Percentiles rank a stretch among this genome's conserved stretches.
Conservation (phyloP, 371 early-diverging fungal genomes). For the Vairimorpha necatrix region DNA sequence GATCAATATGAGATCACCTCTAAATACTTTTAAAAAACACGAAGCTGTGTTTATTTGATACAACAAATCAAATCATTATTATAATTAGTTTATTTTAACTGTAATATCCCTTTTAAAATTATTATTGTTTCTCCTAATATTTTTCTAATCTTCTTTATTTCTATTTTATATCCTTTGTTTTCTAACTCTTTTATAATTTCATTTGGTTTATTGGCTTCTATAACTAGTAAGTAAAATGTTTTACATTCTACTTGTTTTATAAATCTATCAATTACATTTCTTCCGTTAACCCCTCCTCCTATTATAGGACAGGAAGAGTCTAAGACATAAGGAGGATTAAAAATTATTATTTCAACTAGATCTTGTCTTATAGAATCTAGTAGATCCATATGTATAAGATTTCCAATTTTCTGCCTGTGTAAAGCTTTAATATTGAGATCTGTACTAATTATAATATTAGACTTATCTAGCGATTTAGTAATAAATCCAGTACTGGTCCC, state of each 20-base stretch:
- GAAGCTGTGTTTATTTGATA: too few species aligned
- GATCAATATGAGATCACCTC: too few species aligned
- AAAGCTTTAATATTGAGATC: slow-evolving; percentile 57
- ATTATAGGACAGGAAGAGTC: slow-evolving; percentile 55
- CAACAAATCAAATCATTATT: too few species aligned
- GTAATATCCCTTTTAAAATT: slow-evolving; percentile 45
- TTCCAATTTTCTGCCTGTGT: slow-evolving; percentile 10
- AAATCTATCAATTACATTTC: slow-evolving; percentile 77
- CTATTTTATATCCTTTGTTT: slow-evolving; percentile 36
- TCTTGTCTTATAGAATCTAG: slow-evolving; percentile 37
- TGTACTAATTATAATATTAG: slow-evolving; percentile 38
- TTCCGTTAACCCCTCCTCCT: slow-evolving; percentile 81
- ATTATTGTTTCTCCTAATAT: slow-evolving; percentile 52
- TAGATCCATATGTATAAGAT: slow-evolving; percentile 42
- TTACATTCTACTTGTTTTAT: slow-evolving; percentile 71
- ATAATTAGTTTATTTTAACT: too few species aligned
- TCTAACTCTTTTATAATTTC: slow-evolving; percentile 70
- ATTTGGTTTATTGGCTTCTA: slow-evolving; percentile 77
- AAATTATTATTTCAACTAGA: slow-evolving; percentile 73
- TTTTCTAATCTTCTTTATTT: slow-evolving; percentile 42
- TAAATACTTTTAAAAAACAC: too few species aligned
- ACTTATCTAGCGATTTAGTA: slow-evolving; percentile 14
- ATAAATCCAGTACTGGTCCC: slow-evolving; percentile 48
- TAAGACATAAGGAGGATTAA: slow-evolving; percentile 84
- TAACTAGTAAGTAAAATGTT: slow-evolving; percentile 75